Evolutionary conservation across 192 early-diverging fungal genomes (phyloP), one percentile per base, ranked within the genome.

Genomic region (Backusella tuberculispora): DNA sequence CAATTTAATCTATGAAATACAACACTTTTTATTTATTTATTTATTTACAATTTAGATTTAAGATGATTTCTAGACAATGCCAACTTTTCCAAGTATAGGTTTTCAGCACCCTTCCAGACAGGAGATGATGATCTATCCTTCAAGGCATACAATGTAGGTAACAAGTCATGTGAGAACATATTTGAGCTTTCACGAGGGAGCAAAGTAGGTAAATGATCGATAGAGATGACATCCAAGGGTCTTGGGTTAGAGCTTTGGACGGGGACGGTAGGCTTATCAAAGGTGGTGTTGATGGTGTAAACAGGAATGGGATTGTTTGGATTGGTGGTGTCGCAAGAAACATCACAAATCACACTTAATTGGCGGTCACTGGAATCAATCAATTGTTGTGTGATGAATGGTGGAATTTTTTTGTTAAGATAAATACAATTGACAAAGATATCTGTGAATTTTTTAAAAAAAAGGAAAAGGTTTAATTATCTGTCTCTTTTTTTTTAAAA

Each of bases 391-490:
- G 94, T 97, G 76, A 98, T 76, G 79, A 99, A 99, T 19, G 97
- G 95, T 63, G 96, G 95, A 72, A 99, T 99, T 76, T 91, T 86
- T 46, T 91, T 81, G 78, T 88, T 92, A 67, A 99, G 89, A 78
- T 99, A 99, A 84, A 99, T 99, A 87, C 95, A 99, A 88, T 99
- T 99, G 91, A 99, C 90, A 85, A 99, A 99, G 73, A 98, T 93
- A 80, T 99, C 96, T 45, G 17, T 41, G 15, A 12, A 15, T 3
- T n/a, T n/a, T n/a, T n/a, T n/a, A n/a, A 12, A 15, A 12, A n/a
- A 15, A 2, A 15, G 10, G 8, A 1, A 34, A 34, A 34, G 29
- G n/a, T n/a, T 34, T 34, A 34, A 2, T 34, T 0, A 34, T 34
- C 29, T 34, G 29, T 34, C 29, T 34, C 29, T 34, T 34, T 34